Evolutionary conservation across 768 basidiomycete species (phyloP), one percentile per base, ranked within the genome.

Genomic region (Russula foetens): DNA sequence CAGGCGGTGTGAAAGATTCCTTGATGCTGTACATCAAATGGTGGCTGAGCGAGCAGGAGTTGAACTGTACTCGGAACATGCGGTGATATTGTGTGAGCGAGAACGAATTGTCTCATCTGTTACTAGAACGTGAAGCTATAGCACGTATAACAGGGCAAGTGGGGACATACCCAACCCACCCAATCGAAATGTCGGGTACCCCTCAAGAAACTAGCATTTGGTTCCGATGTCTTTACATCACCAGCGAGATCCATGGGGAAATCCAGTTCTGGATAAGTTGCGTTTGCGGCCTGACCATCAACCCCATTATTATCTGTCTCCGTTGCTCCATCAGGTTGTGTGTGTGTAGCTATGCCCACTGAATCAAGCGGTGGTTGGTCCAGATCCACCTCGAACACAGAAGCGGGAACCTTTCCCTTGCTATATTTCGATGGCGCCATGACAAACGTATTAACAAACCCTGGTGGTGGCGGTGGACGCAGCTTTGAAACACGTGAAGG

Each of bases 381-480:
- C 21, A 24, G 7, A 1, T 46, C 52, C 14, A 43, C 47, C 56
- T 55, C 64, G 17, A 53, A 35, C n/a, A 29, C 26, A n/a, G 52
- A 53, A 31, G 41, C 17, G 19, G 31, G 35, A 31, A 21, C 52
- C 28, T 53, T 56, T 26, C 52, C 65, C 45, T 61, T 61, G 21
- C 19, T 29, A 44, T 58, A 50, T n/a, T 53, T 53, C 28, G 33
- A 45, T 4, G 44, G 38, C 8, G 59, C 33, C 3, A 53, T 9
- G 19, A 24, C 47, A 38, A 66, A 66, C 2, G 52, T 47, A n/a
- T 66, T 66, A 14, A 64, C 59, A 39, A 66, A 66, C 7, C 65
- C 65, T 7, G 63, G 59, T n/a, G 44, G 59, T 23, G 44, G 59
- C 3, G 19, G 31, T 19, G 45, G 48, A 12, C 17, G 44, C 41